Evolutionary conservation across 2,329 filamentous ascomycete species (phyloP), one percentile per base, ranked within the genome.

Genomic region (Trichoderma pleuroti): DNA sequence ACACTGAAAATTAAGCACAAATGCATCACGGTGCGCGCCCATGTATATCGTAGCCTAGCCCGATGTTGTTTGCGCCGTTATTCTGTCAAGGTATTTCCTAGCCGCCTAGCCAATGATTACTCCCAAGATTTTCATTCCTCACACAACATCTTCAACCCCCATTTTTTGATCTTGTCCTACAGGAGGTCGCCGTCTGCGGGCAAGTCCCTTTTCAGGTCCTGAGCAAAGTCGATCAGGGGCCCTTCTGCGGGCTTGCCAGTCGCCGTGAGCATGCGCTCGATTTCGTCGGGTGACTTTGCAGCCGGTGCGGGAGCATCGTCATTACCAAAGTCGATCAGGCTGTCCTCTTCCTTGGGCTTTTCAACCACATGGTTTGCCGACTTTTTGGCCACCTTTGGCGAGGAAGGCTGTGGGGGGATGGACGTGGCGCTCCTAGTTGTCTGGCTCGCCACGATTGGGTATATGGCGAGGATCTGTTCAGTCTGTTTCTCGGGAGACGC

Each of bases 391-490:
- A 39, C 68, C 39, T 72, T 73, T 21, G 70, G 49, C 5, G 52
- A 59, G 14, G 66, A 30, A 49, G 59, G 30, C 73, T 72, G 77
- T 71, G 86, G 83, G 72, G 89, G 86, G 70, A 91, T 88, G 73
- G 86, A 78, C 74, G 87, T 87, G 78, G 85, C 83, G 68, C 85
- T 81, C 54, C 82, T 81, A 28, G 83, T 79, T 75, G 86, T 88
- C 79, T 97, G 93, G 36, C 93, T 94, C 49, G 89, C 88, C 30
- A 98, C 78, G 72, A 99, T 92, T 2, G 96, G 93, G 66, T 93
- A 92, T 71, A 98, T 94, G 28, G 92, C 86, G 75, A 97, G 85
- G 69, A 98, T 94, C 79, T 98, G 95, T 77, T 97, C 87, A 6
- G 88, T 86, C 77, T 93, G 90, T 74, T 91, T 86, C 74, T 91